Conservation (phyloP, 148 eudicot species). For the Tetragonia tetragonoides region DNA sequence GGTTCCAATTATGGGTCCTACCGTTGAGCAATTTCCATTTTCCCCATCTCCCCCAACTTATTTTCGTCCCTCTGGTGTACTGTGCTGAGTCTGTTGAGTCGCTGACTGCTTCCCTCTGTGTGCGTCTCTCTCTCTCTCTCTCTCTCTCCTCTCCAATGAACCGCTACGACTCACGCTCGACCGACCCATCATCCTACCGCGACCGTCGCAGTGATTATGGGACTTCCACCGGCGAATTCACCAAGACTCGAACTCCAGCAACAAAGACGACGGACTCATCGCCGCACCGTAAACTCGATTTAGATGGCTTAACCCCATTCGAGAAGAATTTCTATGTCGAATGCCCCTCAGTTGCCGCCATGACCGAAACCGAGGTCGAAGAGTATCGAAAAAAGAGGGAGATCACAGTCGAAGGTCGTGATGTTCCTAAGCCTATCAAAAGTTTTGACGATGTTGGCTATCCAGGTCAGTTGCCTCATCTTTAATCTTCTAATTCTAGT, state of each 20-base stretch:
- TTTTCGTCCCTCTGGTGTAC: neutral
- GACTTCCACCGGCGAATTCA: conserved; percentile 38
- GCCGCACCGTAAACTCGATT: conserved; percentile 63
- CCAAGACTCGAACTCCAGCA: conserved; percentile 38
- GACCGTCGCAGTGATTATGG: conserved; percentile 63
- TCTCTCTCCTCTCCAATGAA: conserved; percentile 47
- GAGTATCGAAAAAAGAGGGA: conserved; percentile 65
- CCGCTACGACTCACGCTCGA: conserved; percentile 84
- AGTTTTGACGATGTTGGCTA: conserved; percentile 69
- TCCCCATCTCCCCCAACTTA: neutral
- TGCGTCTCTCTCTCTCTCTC: neutral
- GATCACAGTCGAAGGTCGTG: conserved; percentile 87
- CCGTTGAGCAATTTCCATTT: neutral
- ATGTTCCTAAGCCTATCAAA: conserved; percentile 86
- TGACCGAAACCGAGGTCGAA: conserved; percentile 74
- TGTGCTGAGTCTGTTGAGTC: neutral
- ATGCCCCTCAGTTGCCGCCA: conserved; percentile 58
- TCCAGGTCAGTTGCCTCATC: conserved; percentile 50
- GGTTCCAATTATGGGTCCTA: too few relatives aligned
- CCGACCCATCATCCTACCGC: conserved; percentile 88
- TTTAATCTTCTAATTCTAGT: neutral
- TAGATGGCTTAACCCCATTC: conserved; percentile 80
- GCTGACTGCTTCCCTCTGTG: neutral
- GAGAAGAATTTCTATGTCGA: conserved; percentile 93
- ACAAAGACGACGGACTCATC: conserved; percentile 50